phyloP scores from a whole-genome alignment of 352 stramenopile species.

The Pythium sp. region DNA sequence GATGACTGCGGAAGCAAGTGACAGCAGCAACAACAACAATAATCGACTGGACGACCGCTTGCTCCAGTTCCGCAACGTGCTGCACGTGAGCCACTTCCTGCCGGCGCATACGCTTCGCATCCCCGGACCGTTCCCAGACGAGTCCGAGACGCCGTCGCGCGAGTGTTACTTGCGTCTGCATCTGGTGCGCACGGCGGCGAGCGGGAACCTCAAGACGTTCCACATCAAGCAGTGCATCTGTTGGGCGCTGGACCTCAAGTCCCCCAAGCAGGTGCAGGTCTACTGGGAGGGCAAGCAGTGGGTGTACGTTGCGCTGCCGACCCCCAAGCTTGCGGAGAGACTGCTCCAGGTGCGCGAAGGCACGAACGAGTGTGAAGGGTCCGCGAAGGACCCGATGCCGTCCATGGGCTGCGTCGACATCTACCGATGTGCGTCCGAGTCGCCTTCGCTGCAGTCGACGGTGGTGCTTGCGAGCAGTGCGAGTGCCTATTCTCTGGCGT shows the following conservation, averaged over 20 bases:
- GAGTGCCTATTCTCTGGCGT: neutral
- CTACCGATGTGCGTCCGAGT: slow-evolving; percentile 29
- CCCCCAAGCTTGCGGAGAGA: slow-evolving; percentile 29
- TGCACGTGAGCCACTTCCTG: slow-evolving; percentile 66
- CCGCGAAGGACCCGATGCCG: slow-evolving; percentile 48
- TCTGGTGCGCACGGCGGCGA: slow-evolving; percentile 45
- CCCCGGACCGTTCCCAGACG: slow-evolving; percentile 41
- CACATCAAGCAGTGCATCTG: slow-evolving; percentile 76
- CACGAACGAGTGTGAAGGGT: slow-evolving; percentile 34
- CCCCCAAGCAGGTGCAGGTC: slow-evolving; percentile 38
- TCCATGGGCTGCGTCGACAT: slow-evolving; percentile 64
- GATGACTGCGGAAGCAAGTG: neutral
- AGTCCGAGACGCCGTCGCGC: slow-evolving; percentile 44
- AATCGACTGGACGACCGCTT: slow-evolving; percentile 16
- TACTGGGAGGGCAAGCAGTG: slow-evolving; percentile 50
- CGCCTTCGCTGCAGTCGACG: neutral
- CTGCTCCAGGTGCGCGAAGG: slow-evolving; percentile 35
- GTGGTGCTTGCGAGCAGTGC: neutral
- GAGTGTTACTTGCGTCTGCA: slow-evolving; percentile 51
- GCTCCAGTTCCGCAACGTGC: slow-evolving; percentile 38
- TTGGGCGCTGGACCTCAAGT: slow-evolving; percentile 44
- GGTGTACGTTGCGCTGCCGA: slow-evolving; percentile 53
- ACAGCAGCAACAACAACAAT: neutral
- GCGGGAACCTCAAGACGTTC: slow-evolving; percentile 51
- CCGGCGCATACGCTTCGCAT: slow-evolving; percentile 43